phyloP scores from a whole-genome alignment of 805 yeast genomes.

The Ogataea ganodermae region DNA sequence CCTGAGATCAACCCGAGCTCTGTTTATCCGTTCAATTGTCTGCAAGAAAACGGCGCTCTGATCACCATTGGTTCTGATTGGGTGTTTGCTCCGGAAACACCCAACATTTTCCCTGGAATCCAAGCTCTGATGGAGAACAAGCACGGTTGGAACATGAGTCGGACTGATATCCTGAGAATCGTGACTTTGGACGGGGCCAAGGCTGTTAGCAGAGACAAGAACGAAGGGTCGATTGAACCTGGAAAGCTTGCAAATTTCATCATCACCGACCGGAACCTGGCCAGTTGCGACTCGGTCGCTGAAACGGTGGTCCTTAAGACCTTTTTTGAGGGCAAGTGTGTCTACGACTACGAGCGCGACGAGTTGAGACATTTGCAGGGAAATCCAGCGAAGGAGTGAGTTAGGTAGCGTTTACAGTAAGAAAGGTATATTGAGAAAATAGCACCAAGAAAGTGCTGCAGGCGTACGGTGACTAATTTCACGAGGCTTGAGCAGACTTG shows the following conservation, averaged over 20 bases:
- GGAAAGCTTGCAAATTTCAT: constrained; percentile 32
- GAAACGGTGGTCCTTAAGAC: constrained; percentile 28
- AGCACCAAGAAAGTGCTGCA: too few species aligned
- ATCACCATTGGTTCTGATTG: constrained; percentile 32
- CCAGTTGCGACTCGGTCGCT: constrained; percentile 22
- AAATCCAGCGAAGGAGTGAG: too few species aligned
- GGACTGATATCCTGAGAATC: constrained; percentile 26
- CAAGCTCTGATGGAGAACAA: constrained; percentile 31
- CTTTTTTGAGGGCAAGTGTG: constrained; percentile 29
- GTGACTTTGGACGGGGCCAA: constrained; percentile 30
- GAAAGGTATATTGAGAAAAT: too few species aligned
- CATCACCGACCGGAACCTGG: constrained; percentile 26
- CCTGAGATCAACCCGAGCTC: constrained; percentile 30
- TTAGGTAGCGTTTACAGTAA: not conserved
- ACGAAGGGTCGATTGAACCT: constrained; percentile 26
- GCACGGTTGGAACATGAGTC: constrained; percentile 31
- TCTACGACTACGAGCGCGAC: constrained; percentile 30
- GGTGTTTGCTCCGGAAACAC: constrained; percentile 33
- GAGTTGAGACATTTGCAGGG: constrained; percentile 31
- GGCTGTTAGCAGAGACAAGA: constrained; percentile 24
- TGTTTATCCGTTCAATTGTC: constrained; percentile 30
- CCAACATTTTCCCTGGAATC: constrained; percentile 31
- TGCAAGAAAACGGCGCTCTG: constrained; percentile 28
- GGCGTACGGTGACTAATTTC: too few species aligned
- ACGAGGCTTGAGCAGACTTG: too few species aligned